phyloP scores from a whole-genome alignment of 768 basidiomycete genomes.

The Lactarius psammicola region DNA sequence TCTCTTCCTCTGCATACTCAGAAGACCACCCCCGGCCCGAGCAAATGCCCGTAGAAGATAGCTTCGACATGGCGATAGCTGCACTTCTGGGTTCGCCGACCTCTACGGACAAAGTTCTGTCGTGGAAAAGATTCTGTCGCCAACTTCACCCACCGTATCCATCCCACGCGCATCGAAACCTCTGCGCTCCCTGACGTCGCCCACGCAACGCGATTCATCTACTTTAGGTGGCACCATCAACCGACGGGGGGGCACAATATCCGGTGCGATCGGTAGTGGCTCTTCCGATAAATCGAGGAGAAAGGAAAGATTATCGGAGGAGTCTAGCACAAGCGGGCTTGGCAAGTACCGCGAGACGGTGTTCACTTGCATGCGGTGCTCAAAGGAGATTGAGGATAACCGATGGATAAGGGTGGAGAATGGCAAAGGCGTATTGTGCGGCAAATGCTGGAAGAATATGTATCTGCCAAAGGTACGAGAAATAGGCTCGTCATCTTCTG shows the following conservation, averaged over 20 bases:
- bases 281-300: constrained; percentile 23
- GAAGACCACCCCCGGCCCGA: constrained; percentile 23
- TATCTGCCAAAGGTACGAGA: constrained; percentile 75
- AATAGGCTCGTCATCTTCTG: constrained; percentile 5
- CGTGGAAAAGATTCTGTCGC: constrained; percentile 39
- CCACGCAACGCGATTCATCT: constrained; percentile 38
- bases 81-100: constrained; percentile 39
- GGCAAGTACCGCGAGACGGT: constrained; percentile 16
- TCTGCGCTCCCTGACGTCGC: constrained; percentile 55
- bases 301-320: constrained; percentile 33
- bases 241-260: constrained; percentile 32
- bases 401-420: constrained; percentile 78
- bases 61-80: constrained; percentile 50
- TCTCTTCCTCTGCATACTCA: too few relatives aligned
- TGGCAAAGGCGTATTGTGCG: constrained; percentile 72
- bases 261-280: constrained; percentile 33
- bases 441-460: constrained; percentile 93
- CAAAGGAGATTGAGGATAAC: constrained; percentile 68
- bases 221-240: constrained; percentile 32
- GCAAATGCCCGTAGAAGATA: not conserved
- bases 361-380: constrained; percentile 62
- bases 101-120: constrained; percentile 37
- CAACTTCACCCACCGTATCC: constrained; percentile 36
- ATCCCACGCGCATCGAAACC: constrained; percentile 45
- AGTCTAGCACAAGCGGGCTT: constrained; percentile 19